Conservation (phyloP, 1,139 yeast genomes). For the Wickerhamomyces sp. region DNA sequence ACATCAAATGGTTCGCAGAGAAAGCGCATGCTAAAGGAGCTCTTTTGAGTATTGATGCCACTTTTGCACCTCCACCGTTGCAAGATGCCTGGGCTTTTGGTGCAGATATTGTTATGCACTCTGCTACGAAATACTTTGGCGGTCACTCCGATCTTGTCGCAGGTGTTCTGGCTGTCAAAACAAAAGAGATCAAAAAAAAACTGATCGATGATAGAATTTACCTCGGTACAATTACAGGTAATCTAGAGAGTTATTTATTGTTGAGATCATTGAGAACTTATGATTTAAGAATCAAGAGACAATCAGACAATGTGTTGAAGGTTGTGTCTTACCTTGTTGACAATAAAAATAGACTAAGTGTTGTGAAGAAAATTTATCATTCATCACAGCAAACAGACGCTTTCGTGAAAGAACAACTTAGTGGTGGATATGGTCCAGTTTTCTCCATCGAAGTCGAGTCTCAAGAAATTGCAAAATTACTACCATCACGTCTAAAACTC, state of each 20-base stretch:
- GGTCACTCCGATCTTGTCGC: constrained; percentile 92
- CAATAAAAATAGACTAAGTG: constrained; percentile 42
- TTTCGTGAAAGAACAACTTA: constrained; percentile 60
- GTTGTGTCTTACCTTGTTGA: constrained; percentile 55
- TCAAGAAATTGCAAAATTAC: constrained; percentile 50
- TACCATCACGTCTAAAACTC: constrained; percentile 63
- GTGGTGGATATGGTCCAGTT: constrained; percentile 66
- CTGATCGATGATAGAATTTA: constrained; percentile 57
- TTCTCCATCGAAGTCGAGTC: constrained; percentile 56
- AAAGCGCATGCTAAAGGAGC: constrained; percentile 72
- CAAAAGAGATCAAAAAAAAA: constrained; percentile 36
- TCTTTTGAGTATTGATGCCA: constrained; percentile 67
- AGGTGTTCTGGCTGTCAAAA: constrained; percentile 67
- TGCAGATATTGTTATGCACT: constrained; percentile 80
- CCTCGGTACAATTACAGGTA: constrained; percentile 75
- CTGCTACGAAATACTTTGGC: constrained; percentile 88
- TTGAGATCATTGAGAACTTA: constrained; percentile 77
- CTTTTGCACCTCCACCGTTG: constrained; percentile 91
- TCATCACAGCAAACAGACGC: constrained; percentile 69
- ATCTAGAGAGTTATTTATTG: constrained; percentile 68
- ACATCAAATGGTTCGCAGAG: constrained; percentile 56
- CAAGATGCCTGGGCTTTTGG: constrained; percentile 77
- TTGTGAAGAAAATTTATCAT: constrained; percentile 52
- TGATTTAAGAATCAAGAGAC: constrained; percentile 63
- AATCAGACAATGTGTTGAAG: constrained; percentile 57